Base-by-base conservation (phyloP, 1,139 yeast genomes). In the Hanseniaspora uvarum region DNA sequence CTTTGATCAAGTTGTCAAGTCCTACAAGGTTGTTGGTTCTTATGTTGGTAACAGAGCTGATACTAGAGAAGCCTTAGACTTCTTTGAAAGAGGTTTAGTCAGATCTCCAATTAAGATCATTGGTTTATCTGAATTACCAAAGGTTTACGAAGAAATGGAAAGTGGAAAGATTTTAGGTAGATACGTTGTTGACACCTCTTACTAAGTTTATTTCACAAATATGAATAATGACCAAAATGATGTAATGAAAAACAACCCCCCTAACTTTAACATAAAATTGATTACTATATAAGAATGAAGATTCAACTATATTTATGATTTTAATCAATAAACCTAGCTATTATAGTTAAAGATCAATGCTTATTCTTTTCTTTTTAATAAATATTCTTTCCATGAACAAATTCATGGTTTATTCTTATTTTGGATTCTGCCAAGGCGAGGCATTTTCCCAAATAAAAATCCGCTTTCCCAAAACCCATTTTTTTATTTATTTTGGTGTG, bases 41-140 rank as follows among this genome's bases (percentile, higher is more conserved):
- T 80, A 79, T 65, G 84, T 80, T 59, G 85, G 85, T 68, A 80
- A 79, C 78, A 76, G 85, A 74, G 83, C 83, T 60, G 84, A 80
- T 67, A 73, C 83, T 59, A 76, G 81, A 61, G 83, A 79, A 70
- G 84, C 85, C 59, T 70, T 80, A 63, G 84, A 80, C 64, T 79
- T 80, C 76, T 80, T 79, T 69, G 56, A 72, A 62, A 74, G 84
- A 73, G 84, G 84, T 59, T 71, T 78, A 65, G 77, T 80, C 63
- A 71, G 74, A 63, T 77, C 83, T 60, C 82, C 84, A 62, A 79
- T 79, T 68, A 75, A 77, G 70, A 67, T 79, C 65, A 81, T 76
- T 57, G 80, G 80, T 46, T 72, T 79, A 64, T 72, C 79, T 57
- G 78, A 78, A 63, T 72, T 79, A 64, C 77, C 80, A 61, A 63